Percentiles rank a stretch among this genome's conserved stretches.
These are phyloP conservation scores for Claviceps sp. DNA, from an alignment of 2,329 filamentous ascomycete genomes.

Conservation along the genomic window DNA sequence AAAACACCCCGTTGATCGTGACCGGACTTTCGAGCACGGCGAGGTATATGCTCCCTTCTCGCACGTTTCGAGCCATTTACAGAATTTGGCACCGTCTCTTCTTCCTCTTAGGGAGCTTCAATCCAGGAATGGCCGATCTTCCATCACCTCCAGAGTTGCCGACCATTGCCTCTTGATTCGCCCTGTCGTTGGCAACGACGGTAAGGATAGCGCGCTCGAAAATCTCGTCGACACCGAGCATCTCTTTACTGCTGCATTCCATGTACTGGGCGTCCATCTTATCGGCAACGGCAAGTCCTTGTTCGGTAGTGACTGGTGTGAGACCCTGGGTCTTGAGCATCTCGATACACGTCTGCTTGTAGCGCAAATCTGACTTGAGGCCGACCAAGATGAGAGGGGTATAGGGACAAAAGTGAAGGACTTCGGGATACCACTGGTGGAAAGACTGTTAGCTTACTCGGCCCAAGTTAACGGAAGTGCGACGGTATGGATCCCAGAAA, in stretches of 20 bases:
- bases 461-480: neutral
- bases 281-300: constrained; percentile 74
- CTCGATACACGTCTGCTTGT: constrained; percentile 94
- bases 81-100: constrained; percentile 73
- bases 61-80: constrained; percentile 27
- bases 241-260: constrained; percentile 98
- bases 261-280: constrained; percentile 95
- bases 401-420: constrained; percentile 96
- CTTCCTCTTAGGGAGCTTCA: constrained; percentile 55
- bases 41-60: neutral
- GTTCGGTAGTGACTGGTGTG: constrained; percentile 83
- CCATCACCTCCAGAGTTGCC: constrained; percentile 24
- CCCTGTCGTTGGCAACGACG: constrained; percentile 68
- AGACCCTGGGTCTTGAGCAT: constrained; percentile 96
- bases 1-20: neutral
- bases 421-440: constrained; percentile 90
- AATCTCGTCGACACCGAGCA: constrained; percentile 90
- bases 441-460: constrained; percentile 1
- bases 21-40: neutral
- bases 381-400: constrained; percentile 92
- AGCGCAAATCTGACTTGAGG: constrained; percentile 90
- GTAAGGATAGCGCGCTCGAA: constrained; percentile 86
- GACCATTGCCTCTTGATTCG: constrained; percentile 42
- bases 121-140: constrained; percentile 26
- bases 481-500: neutral